Evolutionary conservation across 352 stramenopile species (phyloP), one percentile per base, ranked within the genome.

Genomic region (Phytophthora colocasiae): DNA sequence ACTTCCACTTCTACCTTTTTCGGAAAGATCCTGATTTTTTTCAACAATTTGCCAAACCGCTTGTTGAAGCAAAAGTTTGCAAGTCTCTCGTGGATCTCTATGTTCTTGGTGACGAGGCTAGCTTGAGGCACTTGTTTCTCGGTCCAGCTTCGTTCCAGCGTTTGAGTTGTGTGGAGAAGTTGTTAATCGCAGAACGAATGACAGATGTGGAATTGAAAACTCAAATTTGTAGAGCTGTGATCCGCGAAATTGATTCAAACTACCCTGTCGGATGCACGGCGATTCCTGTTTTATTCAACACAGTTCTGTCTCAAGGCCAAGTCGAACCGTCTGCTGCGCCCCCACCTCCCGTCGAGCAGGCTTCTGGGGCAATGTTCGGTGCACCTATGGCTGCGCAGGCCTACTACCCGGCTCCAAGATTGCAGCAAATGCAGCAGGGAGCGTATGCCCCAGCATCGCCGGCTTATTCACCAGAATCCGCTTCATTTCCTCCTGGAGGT

Each of bases 41-140:
- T 54, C 55, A 73, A 11, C 19, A 69, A 24, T 66, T 66, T 29
- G 71, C 70, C 4, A 53, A 59, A 43, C 77, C 81, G 19, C 61
- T 82, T 40, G 41, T 90, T 17, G 31, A 53, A 14, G 67, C 58
- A 12, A 90, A 90, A 44, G 56, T 85, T 19, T 61, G 47, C 45
- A 89, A 86, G 52, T 72, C 76, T n/a, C 68, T 90, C 11, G 53
- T 90, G 32, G 81, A 90, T 40, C 74, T 75, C 44, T 87, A 77
- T 26, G 40, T 90, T n/a, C 63, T 86, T 24, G 61, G 59, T 26
- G 69, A 81, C 44, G 56, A 81, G 31, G 39, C 46, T 6, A 69
- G 43, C 1, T 55, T 85, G 17, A 50, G 40, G 31, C 52, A 24
- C 4, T 61, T 74, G 9, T 86, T 81, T 62, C 41, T 71, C 3